These are phyloP conservation scores for Dactylellina drechsleri DNA, from an alignment of 2,329 filamentous ascomycete genomes.

Conservation along the genomic window DNA sequence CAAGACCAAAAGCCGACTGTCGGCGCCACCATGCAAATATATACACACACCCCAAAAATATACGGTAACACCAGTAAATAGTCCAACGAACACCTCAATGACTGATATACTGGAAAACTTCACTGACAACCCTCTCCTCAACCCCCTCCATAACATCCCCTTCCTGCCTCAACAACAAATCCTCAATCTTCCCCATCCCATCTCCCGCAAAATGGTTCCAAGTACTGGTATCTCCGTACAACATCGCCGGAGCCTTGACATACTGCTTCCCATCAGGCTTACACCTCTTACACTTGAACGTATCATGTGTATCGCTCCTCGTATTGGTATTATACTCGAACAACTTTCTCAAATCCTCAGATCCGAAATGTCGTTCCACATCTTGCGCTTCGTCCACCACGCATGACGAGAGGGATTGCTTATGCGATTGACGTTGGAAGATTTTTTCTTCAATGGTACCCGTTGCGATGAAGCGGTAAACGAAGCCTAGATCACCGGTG, in stretches of 20 bases:
- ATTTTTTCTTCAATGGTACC: conserved; percentile 99
- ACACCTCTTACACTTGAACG: conserved; percentile 97
- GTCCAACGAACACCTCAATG: conserved; percentile 67
- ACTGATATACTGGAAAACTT: conserved; percentile 98
- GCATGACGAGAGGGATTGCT: conserved; percentile 93
- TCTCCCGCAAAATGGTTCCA: conserved; percentile 98
- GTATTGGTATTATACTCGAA: conserved; percentile 92
- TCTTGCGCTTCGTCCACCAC: conserved; percentile 97
- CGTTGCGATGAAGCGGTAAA: conserved; percentile 98
- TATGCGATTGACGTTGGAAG: conserved; percentile 97
- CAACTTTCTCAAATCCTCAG: conserved; percentile 88
- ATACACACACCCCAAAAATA: not conserved
- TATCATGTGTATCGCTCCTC: conserved; percentile 93
- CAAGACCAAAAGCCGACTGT: not conserved
- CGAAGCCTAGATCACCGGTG: conserved; percentile 68
- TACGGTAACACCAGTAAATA: not conserved
- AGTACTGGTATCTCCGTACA: conserved; percentile 98
- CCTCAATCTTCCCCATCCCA: conserved; percentile 83
- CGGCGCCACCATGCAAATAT: not conserved
- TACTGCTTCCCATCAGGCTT: conserved; percentile 81
- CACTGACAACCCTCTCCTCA: conserved; percentile 75
- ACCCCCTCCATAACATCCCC: conserved; percentile 67
- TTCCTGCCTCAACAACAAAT: conserved; percentile 89
- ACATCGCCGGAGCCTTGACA: conserved; percentile 90
- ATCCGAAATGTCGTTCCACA: conserved; percentile 93